These are phyloP conservation scores for Cryptococcus jaspeensis DNA, from an alignment of 1,284 basidiomycete genomes.

Conservation along the genomic window DNA sequence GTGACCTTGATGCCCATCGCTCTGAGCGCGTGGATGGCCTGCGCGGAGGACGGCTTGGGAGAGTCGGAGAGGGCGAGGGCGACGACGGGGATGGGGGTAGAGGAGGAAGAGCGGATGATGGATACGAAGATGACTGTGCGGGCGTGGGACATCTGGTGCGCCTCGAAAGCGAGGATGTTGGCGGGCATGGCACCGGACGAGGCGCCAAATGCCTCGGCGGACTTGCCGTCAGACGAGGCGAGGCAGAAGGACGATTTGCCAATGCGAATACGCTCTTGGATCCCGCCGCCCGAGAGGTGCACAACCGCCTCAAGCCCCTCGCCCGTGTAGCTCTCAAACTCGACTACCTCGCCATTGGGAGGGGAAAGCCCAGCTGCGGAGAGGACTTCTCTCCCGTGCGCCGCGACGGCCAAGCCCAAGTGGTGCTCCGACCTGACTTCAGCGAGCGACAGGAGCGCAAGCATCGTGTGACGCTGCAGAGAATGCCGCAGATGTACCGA, in stretches of 20 bases:
- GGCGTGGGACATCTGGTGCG: slow-evolving; percentile 66
- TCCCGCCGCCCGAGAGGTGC: slow-evolving; percentile 51
- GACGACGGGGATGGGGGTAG: slow-evolving; percentile 57
- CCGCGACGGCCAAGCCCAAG: slow-evolving; percentile 84
- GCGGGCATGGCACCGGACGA: slow-evolving; percentile 54
- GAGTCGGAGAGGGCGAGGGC: slow-evolving; percentile 78
- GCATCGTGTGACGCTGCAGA: slow-evolving; percentile 60
- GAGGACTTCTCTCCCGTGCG: slow-evolving; percentile 71
- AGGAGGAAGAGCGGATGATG: slow-evolving; percentile 51
- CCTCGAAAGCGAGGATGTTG: slow-evolving; percentile 63
- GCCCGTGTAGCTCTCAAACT: slow-evolving; percentile 85
- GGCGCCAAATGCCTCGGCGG: slow-evolving; percentile 26
- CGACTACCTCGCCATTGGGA: slow-evolving; percentile 52
- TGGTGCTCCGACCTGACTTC: slow-evolving; percentile 95
- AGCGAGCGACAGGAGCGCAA: slow-evolving; percentile 78
- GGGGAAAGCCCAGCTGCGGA: slow-evolving; percentile 55
- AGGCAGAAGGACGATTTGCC: slow-evolving; percentile 71
- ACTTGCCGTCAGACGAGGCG: slow-evolving; percentile 21
- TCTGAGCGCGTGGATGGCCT: slow-evolving; percentile 74
- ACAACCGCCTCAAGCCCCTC: slow-evolving; percentile 77
- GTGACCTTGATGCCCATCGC: slow-evolving; percentile 85
- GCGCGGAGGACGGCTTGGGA: slow-evolving; percentile 75
- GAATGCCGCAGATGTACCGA: slow-evolving; percentile 93
- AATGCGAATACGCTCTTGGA: slow-evolving; percentile 59
- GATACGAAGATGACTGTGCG: slow-evolving; percentile 82